Percentiles rank a stretch among this genome's conserved stretches.
These are phyloP conservation scores for Yamadazyma conglobata DNA, from an alignment of 1,139 yeast species.

Conservation along the genomic window DNA sequence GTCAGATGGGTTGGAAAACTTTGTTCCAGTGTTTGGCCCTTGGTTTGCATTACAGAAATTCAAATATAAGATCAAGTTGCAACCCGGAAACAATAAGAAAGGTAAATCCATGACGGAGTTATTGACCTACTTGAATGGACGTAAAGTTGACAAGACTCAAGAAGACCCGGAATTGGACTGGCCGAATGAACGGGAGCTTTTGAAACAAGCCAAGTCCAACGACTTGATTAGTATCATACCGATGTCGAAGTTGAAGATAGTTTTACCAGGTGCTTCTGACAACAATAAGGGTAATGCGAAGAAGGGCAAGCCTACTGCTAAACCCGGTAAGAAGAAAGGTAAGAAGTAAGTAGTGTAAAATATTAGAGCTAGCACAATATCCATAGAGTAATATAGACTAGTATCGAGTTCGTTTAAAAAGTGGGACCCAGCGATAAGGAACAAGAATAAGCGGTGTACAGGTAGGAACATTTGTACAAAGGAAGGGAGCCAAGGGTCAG, in stretches of 20 bases:
- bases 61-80: constrained; percentile 81
- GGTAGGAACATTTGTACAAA: too few relatives aligned
- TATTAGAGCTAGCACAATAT: too few relatives aligned
- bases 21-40: constrained; percentile 90
- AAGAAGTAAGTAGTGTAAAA: constrained; percentile 4
- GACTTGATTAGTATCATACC: constrained; percentile 40
- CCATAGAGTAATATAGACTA: too few relatives aligned
- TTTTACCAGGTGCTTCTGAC: constrained; percentile 27
- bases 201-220: constrained; percentile 55
- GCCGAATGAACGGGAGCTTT: constrained; percentile 62
- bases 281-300: constrained; percentile 7
- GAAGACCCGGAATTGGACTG: constrained; percentile 62
- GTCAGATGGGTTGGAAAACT: constrained; percentile 47
- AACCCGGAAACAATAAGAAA: constrained; percentile 84
- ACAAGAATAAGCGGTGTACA: too few relatives aligned
- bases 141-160: constrained; percentile 50
- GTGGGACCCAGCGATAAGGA: too few relatives aligned
- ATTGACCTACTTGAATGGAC: constrained; percentile 52
- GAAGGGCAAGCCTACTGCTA: constrained; percentile 6
- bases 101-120: constrained; percentile 80
- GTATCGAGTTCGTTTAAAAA: too few relatives aligned
- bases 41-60: constrained; percentile 75
- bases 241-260: constrained; percentile 37
- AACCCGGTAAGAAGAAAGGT: constrained; percentile 8
- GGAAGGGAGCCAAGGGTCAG: too few relatives aligned